Evolutionary conservation across 495 filamentous ascomycete species (phyloP).

Genomic region (Penicillium goetzii): DNA sequence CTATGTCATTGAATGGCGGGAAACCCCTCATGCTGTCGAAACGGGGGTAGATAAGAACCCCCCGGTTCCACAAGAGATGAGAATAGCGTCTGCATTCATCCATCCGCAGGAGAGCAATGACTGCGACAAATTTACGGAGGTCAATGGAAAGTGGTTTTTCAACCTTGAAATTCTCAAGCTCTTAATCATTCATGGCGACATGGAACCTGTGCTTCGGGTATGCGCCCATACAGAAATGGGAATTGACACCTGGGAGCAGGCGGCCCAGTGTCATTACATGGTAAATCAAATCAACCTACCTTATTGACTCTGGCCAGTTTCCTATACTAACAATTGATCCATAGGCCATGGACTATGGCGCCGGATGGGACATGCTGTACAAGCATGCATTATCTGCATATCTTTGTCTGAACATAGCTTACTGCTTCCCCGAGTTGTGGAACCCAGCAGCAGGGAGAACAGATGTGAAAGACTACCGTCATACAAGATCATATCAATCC

Average conservation of each 20-base stretch:
- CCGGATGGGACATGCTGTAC: constrained; percentile 11
- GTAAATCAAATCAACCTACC: constrained; percentile 9
- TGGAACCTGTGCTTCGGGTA: constrained; percentile 6
- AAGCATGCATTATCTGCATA: constrained; percentile 10
- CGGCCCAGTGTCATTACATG: constrained; percentile 9
- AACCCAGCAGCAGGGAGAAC: constrained; percentile 15
- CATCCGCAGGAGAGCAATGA: background rate
- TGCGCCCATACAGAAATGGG: background rate
- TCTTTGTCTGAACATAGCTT: constrained; percentile 15
- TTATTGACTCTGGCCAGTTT: background rate
- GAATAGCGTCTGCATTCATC: background rate
- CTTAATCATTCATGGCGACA: constrained; percentile 1
- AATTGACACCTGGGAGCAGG: background rate
- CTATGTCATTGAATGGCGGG: background rate
- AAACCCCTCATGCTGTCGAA: background rate
- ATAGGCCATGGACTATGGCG: background rate
- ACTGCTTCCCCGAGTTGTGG: constrained; percentile 14
- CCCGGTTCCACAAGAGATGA: background rate
- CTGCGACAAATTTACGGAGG: background rate
- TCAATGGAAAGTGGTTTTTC: background rate
- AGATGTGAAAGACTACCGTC: constrained; percentile 18
- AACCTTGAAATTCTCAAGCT: constrained; percentile 10
- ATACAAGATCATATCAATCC: constrained; percentile 16
- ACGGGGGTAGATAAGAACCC: background rate
- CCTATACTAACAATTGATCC: background rate